Evolutionary conservation across 495 filamentous ascomycete genomes (phyloP).

Genomic region (Rusavskia elegans): DNA sequence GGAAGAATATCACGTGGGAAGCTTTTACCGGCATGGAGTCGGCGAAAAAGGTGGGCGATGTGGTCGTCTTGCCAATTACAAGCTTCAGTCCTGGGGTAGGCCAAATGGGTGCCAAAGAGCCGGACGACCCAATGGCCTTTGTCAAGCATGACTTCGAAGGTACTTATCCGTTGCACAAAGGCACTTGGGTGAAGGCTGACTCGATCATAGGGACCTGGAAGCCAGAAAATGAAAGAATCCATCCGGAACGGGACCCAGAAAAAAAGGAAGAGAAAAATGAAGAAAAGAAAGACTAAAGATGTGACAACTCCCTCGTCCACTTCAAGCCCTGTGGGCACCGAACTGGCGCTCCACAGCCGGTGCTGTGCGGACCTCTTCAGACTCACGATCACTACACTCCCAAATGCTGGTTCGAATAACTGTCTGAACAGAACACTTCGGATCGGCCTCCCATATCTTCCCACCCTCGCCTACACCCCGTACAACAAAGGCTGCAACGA

Average conservation of each 20-base stretch:
- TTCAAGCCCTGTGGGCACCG: no score
- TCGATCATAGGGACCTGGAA: conserved; percentile 55
- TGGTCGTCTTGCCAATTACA: conserved; percentile 87
- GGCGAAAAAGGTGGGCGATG: conserved; percentile 79
- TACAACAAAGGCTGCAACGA: background rate
- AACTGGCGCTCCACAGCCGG: no score
- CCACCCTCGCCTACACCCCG: background rate
- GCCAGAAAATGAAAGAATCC: conserved; percentile 39
- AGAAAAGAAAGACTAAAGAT: no score
- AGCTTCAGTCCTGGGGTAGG: conserved; percentile 91
- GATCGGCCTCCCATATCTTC: no score
- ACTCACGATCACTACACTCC: no score
- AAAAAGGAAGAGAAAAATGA: background rate
- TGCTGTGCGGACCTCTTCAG: no score
- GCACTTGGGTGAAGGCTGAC: background rate
- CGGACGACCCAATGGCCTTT: conserved; percentile 92
- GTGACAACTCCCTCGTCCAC: no score
- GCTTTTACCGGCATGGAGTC: conserved; percentile 78
- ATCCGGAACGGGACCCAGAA: conserved; percentile 9
- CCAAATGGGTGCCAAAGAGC: conserved; percentile 83
- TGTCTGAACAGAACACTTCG: no score
- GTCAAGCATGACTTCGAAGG: conserved; percentile 96
- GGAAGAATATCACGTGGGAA: conserved; percentile 58
- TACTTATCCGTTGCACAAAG: conserved; percentile 20
- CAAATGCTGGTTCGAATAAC: no score